phyloP scores from a whole-genome alignment of 106 monocot species.

The Allium cepa region DNA sequence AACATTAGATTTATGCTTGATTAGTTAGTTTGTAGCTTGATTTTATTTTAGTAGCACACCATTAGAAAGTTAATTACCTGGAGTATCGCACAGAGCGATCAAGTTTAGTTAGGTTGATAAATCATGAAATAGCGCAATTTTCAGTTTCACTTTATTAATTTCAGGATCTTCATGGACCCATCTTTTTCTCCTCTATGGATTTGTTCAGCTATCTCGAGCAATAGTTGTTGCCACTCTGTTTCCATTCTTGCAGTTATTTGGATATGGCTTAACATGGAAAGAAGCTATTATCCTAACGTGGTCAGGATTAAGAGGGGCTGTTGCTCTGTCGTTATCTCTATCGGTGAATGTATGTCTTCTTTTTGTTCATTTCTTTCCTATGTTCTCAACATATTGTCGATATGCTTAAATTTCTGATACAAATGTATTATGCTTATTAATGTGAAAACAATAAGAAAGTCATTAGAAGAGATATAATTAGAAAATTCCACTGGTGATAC shows the following conservation, averaged over 20 bases:
- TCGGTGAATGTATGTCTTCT: conserved; percentile 68
- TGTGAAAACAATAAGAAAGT: too few relatives aligned
- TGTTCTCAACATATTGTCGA: too few relatives aligned
- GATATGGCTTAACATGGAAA: conserved; percentile 94
- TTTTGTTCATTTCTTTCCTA: background rate
- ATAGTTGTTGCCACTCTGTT: conserved; percentile 72
- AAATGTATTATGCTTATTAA: too few relatives aligned
- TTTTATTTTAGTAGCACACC: too few relatives aligned
- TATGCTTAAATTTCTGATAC: too few relatives aligned
- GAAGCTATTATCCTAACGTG: conserved; percentile 82
- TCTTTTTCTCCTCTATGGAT: conserved; percentile 86
- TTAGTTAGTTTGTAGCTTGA: too few relatives aligned
- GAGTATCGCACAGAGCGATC: too few relatives aligned
- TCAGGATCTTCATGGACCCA: conserved; percentile 88
- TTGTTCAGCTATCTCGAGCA: conserved; percentile 71
- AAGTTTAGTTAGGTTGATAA: too few relatives aligned
- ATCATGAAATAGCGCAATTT: background rate
- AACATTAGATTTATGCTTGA: too few relatives aligned
- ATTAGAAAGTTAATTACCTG: too few relatives aligned
- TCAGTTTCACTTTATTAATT: conserved; percentile 8
- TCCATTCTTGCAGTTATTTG: conserved; percentile 77
- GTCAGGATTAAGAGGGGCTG: conserved; percentile 94
- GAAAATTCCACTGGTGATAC: too few relatives aligned
- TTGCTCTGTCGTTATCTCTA: conserved; percentile 79
- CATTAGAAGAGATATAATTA: too few relatives aligned